phyloP scores from a whole-genome alignment of 306 rosid species.

The Vachellia pachyceras region DNA sequence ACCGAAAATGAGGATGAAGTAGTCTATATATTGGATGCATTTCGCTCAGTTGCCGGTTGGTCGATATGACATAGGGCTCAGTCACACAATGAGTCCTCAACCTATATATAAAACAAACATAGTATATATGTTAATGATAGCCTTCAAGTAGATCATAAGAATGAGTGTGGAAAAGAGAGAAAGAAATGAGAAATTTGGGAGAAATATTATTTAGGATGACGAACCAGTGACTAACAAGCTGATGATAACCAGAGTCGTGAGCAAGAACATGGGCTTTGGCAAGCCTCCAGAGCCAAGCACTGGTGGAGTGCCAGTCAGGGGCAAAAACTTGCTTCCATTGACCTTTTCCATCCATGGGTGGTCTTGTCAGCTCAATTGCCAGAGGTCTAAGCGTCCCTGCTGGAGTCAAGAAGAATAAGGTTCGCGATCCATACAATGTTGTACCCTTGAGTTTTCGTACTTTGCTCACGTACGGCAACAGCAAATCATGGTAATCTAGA shows the following conservation, averaged over 20 bases:
- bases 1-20: conserved; percentile 85
- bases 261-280: conserved; percentile 91
- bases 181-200: background rate
- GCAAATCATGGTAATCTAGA: conserved; percentile 76
- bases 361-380: conserved; percentile 80
- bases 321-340: conserved; percentile 71
- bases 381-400: conserved; percentile 67
- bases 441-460: conserved; percentile 62
- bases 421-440: conserved; percentile 74
- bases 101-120: conserved; percentile 52
- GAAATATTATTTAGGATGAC: background rate
- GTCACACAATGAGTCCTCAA: conserved; percentile 77
- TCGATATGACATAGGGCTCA: conserved; percentile 87
- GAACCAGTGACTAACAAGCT: conserved; percentile 89
- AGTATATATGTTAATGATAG: background rate
- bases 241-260: conserved; percentile 88
- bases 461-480: conserved; percentile 69
- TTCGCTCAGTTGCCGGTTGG: conserved; percentile 79
- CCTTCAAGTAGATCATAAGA: background rate
- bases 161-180: no score
- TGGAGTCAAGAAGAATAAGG: conserved; percentile 74
- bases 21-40: conserved; percentile 80
- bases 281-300: conserved; percentile 82
- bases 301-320: conserved; percentile 71
- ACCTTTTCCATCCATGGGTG: conserved; percentile 58